A percentile compares a stretch with the other conserved stretches of the same genome.
Conservation (phyloP, 495 filamentous ascomycete genomes). For the Stereocaulon alpinum region DNA sequence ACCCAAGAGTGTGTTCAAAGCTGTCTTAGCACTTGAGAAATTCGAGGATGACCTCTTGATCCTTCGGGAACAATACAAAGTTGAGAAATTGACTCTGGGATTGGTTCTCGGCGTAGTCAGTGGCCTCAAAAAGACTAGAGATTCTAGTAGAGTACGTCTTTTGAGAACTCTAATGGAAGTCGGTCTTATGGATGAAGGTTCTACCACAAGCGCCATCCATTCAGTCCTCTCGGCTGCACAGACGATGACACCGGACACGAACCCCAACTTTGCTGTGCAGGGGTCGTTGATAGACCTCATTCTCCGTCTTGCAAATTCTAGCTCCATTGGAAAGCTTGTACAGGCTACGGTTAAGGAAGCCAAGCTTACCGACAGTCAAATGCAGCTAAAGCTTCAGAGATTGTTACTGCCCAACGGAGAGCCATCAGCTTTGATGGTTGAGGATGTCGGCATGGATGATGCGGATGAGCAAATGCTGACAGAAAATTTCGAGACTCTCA, state of each 20-base stretch:
- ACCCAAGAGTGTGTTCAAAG: conserved; percentile 56
- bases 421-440: conserved; percentile 25
- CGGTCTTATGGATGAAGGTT: conserved; percentile 49
- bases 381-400: conserved; percentile 62
- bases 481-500: conserved; percentile 30
- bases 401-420: conserved; percentile 42
- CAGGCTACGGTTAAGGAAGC: conserved; percentile 38
- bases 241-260: conserved; percentile 38
- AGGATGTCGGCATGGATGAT: conserved; percentile 46
- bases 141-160: conserved; percentile 42
- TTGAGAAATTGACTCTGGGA: conserved; percentile 65
- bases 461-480: conserved; percentile 26
- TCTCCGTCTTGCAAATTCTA: conserved; percentile 46
- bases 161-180: conserved; percentile 52
- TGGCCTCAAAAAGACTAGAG: conserved; percentile 51
- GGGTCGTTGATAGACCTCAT: conserved; percentile 53
- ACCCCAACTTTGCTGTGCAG: conserved; percentile 34
- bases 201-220: conserved; percentile 50
- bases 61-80: conserved; percentile 52
- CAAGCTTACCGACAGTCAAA: conserved; percentile 52
- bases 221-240: conserved; percentile 38
- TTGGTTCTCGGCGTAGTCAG: conserved; percentile 56
- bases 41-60: conserved; percentile 47
- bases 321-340: conserved; percentile 38
- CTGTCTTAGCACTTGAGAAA: conserved; percentile 52